phyloP scores from a whole-genome alignment of 2,329 filamentous ascomycete genomes.

The Didymella pinodella region DNA sequence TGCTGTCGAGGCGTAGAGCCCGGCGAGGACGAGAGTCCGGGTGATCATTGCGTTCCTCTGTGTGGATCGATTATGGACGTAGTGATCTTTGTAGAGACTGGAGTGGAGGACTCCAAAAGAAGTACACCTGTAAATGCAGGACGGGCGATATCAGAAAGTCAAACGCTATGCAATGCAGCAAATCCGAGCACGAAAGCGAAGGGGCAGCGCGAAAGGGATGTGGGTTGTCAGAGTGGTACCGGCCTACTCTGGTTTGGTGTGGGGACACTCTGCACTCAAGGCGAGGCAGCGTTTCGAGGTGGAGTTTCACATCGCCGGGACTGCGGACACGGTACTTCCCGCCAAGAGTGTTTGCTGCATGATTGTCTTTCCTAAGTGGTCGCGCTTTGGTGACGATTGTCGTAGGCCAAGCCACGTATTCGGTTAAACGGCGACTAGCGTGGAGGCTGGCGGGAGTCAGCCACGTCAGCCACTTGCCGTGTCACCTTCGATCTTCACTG shows the following conservation, averaged over 20 bases:
- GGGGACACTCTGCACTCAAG: constrained; percentile 6
- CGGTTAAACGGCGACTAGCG: constrained; percentile 17
- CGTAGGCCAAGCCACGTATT: constrained; percentile 13
- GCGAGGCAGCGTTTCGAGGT: constrained; percentile 7
- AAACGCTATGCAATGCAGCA: constrained; percentile 5
- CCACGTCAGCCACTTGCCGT: constrained; percentile 12
- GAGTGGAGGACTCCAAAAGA: not conserved
- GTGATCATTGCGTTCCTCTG: constrained; percentile 28
- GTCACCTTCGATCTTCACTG: constrained; percentile 1
- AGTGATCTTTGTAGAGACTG: not conserved
- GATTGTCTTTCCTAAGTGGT: constrained; percentile 10
- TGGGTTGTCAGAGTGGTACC: constrained; percentile 1
- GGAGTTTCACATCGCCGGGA: constrained; percentile 10
- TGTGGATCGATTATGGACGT: constrained; percentile 6
- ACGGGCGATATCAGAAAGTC: constrained; percentile 1
- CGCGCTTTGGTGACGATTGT: constrained; percentile 7
- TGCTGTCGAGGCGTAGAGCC: constrained; percentile 28
- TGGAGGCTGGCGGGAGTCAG: not conserved
- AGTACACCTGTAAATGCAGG: constrained; percentile 3
- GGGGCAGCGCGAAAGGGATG: not conserved
- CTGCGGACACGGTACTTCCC: constrained; percentile 5
- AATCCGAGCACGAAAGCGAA: not conserved
- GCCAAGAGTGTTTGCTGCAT: constrained; percentile 11
- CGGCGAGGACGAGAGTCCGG: constrained; percentile 28
- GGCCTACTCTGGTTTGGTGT: constrained; percentile 13